These are phyloP conservation scores for Sphagnum tenellum DNA, from an alignment of 225 moss, liverwort and hornwort genomes.

Conservation along the genomic window DNA sequence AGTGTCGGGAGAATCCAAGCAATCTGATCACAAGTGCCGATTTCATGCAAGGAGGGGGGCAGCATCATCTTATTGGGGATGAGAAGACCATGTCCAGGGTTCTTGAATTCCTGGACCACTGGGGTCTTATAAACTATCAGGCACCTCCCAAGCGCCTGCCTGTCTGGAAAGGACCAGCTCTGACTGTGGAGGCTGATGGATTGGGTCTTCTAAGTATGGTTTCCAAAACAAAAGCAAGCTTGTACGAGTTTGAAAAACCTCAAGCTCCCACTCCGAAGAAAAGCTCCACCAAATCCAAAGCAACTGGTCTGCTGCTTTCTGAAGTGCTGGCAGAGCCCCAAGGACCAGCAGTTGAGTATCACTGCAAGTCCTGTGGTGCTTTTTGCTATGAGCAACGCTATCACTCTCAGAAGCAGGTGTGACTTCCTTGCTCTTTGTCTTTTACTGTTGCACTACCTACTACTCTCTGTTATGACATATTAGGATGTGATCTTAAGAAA, in stretches of 20 bases:
- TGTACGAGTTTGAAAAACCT: conserved; percentile 69
- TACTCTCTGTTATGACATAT: no score
- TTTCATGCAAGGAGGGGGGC: conserved; percentile 8
- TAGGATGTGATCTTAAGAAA: not conserved
- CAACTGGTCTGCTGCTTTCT: conserved; percentile 47
- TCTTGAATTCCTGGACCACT: conserved; percentile 90
- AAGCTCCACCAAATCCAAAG: conserved; percentile 19
- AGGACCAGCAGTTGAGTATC: conserved; percentile 77
- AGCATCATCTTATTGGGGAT: conserved; percentile 60
- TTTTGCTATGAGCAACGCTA: conserved; percentile 97
- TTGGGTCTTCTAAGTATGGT: conserved; percentile 44
- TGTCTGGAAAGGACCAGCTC: conserved; percentile 34
- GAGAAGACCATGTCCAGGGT: conserved; percentile 48
- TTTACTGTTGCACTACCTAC: not conserved
- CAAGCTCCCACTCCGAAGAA: conserved; percentile 36
- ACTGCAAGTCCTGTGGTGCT: conserved; percentile 84
- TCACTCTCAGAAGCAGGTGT: conserved; percentile 98
- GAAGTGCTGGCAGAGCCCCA: conserved; percentile 71
- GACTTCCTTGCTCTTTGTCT: not conserved
- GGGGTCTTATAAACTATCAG: conserved; percentile 93
- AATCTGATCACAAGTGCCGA: conserved; percentile 52
- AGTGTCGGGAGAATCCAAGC: conserved; percentile 71
- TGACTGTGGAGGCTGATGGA: conserved; percentile 47
- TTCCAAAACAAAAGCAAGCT: conserved; percentile 57
- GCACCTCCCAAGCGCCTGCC: conserved; percentile 58